These are phyloP conservation scores for Cerrena zonata DNA, from an alignment of 1,284 basidiomycete species.

Conservation along the genomic window DNA sequence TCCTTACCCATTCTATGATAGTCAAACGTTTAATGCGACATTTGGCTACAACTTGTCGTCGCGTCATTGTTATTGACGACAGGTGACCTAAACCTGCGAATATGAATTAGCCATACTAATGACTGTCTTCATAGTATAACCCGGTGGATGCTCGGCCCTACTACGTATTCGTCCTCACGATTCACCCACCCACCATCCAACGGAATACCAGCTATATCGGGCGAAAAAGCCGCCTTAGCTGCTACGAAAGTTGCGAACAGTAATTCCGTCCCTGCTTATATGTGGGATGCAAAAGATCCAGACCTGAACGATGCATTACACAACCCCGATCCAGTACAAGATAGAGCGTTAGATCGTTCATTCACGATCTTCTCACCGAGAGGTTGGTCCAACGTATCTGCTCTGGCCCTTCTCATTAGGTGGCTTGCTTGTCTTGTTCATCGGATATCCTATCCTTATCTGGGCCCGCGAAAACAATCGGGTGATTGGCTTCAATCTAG, in stretches of 20 bases:
- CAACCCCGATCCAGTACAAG: slow-evolving; percentile 65
- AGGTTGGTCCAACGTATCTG: slow-evolving; percentile 67
- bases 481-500: slow-evolving; percentile 63
- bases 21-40: too few species aligned
- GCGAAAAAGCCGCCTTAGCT: slow-evolving; percentile 42
- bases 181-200: slow-evolving; percentile 62
- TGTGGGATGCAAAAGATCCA: slow-evolving; percentile 69
- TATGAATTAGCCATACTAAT: too few species aligned
- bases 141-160: slow-evolving; percentile 40
- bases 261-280: slow-evolving; percentile 33
- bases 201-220: slow-evolving; percentile 40
- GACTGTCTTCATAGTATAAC: slow-evolving; percentile 64
- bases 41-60: too few species aligned
- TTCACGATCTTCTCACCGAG: slow-evolving; percentile 63
- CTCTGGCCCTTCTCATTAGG: slow-evolving; percentile 54
- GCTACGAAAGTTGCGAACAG: slow-evolving; percentile 36
- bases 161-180: slow-evolving; percentile 42
- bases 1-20: too few species aligned
- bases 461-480: slow-evolving; percentile 35
- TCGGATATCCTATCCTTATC: slow-evolving; percentile 73
- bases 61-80: too few species aligned
- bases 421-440: slow-evolving; percentile 64
- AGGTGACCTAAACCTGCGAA: too few species aligned
- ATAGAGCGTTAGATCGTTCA: slow-evolving; percentile 47
- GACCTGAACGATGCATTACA: slow-evolving; percentile 75